Conservation (phyloP, 192 early-diverging fungal genomes). For the Backusella mclennaniae region DNA sequence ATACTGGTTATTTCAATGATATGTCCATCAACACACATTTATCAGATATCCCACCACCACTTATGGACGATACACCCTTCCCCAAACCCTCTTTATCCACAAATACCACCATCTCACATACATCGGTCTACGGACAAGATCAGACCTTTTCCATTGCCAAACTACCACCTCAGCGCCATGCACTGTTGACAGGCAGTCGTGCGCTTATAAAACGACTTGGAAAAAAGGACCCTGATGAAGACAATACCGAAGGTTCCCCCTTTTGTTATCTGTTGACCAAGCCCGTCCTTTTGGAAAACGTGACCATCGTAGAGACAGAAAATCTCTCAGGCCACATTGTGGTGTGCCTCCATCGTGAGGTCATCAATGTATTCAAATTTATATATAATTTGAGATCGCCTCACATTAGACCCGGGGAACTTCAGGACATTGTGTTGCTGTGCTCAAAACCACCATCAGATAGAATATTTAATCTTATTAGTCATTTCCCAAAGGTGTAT, state of each 20-base stretch:
- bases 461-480: slow-evolving; percentile 38
- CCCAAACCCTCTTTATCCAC: neutral
- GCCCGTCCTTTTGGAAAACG: neutral
- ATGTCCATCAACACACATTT: neutral
- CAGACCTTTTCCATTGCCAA: slow-evolving; percentile 5
- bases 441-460: slow-evolving; percentile 30
- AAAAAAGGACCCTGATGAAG: neutral
- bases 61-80: neutral
- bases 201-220: slow-evolving; percentile 9
- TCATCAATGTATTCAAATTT: slow-evolving; percentile 31
- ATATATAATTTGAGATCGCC: slow-evolving; percentile 32
- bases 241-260: neutral
- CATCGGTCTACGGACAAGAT: neutral
- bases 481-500: slow-evolving; percentile 40
- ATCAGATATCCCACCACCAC: neutral
- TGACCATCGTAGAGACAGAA: slow-evolving; percentile 6
- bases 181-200: slow-evolving; percentile 16
- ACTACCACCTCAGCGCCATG: slow-evolving; percentile 11
- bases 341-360: slow-evolving; percentile 39
- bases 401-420: slow-evolving; percentile 29
- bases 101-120: neutral
- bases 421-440: slow-evolving; percentile 49
- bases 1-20: neutral
- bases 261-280: slow-evolving; percentile 14
- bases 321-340: slow-evolving; percentile 31